Percentiles rank a stretch among this genome's conserved stretches.
These are phyloP conservation scores for Rutidosis leptorrhynchoides DNA, from an alignment of 129 eudicot genomes.

Conservation along the genomic window DNA sequence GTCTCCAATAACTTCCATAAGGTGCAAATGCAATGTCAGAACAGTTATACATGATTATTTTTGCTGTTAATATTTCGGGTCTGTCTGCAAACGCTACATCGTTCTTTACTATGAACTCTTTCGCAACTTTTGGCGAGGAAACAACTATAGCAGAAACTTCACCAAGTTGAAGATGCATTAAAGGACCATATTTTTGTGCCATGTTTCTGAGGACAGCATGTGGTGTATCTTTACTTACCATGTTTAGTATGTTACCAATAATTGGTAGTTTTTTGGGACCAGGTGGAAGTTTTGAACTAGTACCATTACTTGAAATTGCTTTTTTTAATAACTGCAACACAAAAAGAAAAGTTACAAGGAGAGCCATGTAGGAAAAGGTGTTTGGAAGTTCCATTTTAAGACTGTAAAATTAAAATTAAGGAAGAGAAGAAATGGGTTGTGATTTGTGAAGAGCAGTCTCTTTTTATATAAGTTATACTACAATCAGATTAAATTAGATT, in stretches of 20 bases:
- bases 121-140: conserved; percentile 26
- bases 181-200: conserved; percentile 28
- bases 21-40: conserved; percentile 20
- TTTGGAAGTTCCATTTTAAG: background rate
- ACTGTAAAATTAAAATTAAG: background rate
- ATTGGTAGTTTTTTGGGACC: conserved; percentile 24
- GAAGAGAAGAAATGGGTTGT: background rate
- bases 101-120: conserved; percentile 23
- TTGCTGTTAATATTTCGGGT: conserved; percentile 7
- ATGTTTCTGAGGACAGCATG: conserved; percentile 12
- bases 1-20: conserved; percentile 32
- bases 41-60: background rate
- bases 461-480: background rate
- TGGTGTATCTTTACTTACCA: conserved; percentile 16
- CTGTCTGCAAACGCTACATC: conserved; percentile 26
- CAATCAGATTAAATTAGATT: no score
- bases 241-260: conserved; percentile 15
- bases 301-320: background rate
- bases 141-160: conserved; percentile 27
- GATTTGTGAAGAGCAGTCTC: background rate
- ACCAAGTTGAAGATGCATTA: conserved; percentile 36
- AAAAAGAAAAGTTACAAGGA: background rate
- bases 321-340: background rate
- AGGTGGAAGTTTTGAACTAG: conserved; percentile 7
- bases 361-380: background rate